phyloP scores from a whole-genome alignment of 768 basidiomycete genomes.

The Lactarius vividus region DNA sequence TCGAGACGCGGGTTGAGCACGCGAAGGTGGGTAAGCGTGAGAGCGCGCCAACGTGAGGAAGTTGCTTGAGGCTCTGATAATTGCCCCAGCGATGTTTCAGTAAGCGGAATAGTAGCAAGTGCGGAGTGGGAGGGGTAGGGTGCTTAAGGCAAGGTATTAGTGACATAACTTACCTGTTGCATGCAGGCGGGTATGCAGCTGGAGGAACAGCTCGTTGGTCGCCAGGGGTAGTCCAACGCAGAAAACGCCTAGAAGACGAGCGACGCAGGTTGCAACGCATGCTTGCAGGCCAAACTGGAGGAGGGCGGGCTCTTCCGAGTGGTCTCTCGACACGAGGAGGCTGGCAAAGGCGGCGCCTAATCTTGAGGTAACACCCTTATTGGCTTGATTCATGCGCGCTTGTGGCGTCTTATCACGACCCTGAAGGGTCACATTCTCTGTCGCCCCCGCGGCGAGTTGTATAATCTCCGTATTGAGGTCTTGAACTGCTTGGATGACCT shows the following conservation, averaged over 20 bases:
- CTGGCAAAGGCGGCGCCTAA: conserved; percentile 61
- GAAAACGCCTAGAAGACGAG: conserved; percentile 65
- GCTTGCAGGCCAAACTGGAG: conserved; percentile 77
- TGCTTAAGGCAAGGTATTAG: neutral
- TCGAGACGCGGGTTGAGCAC: conserved; percentile 61
- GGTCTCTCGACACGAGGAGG: conserved; percentile 60
- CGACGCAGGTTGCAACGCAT: conserved; percentile 62
- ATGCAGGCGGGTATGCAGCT: conserved; percentile 59
- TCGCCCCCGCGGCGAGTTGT: conserved; percentile 74
- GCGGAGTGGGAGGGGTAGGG: conserved; percentile 29
- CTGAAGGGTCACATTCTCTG: conserved; percentile 60
- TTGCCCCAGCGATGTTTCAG: conserved; percentile 18
- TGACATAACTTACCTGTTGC: conserved; percentile 43
- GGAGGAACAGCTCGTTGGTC: conserved; percentile 60
- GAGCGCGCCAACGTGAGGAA: conserved; percentile 72
- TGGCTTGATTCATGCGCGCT: conserved; percentile 47
- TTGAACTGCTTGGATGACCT: conserved; percentile 74
- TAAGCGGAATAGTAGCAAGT: conserved; percentile 17
- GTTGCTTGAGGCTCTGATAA: conserved; percentile 69
- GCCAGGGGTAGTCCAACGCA: conserved; percentile 73
- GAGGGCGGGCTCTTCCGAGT: conserved; percentile 71
- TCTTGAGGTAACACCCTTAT: conserved; percentile 59
- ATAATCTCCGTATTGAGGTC: conserved; percentile 79
- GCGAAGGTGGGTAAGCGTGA: conserved; percentile 69
- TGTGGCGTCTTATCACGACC: conserved; percentile 40